A percentile compares a stretch with the other conserved stretches of the same genome.
phyloP scores from a whole-genome alignment of 2,329 filamentous ascomycete species.

The Ustulina deusta region DNA sequence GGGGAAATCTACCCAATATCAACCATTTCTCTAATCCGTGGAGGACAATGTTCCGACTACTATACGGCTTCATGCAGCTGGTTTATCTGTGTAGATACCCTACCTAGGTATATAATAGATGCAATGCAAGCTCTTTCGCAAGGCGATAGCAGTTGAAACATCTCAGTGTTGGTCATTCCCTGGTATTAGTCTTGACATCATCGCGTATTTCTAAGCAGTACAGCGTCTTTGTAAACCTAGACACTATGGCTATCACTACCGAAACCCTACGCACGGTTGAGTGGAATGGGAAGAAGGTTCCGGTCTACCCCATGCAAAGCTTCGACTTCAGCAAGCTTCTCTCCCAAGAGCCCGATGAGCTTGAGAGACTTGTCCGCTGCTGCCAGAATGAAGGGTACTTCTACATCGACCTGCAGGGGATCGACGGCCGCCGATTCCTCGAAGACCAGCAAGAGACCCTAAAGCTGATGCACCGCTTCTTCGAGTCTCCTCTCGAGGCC shows the following conservation, averaged over 20 bases:
- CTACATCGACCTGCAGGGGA: slow-evolving; percentile 65
- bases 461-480: slow-evolving; percentile 68
- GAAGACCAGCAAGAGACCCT: slow-evolving; percentile 65
- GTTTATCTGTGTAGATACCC: slow-evolving; percentile 9
- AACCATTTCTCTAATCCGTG: slow-evolving; percentile 27
- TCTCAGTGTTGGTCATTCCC: neutral
- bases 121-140: slow-evolving; percentile 9
- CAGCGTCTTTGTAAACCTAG: slow-evolving; percentile 21
- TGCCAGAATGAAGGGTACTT: slow-evolving; percentile 67
- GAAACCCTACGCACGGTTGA: slow-evolving; percentile 59
- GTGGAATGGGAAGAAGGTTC: slow-evolving; percentile 63
- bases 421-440: slow-evolving; percentile 65
- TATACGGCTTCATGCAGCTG: slow-evolving; percentile 33
- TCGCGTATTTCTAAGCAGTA: slow-evolving; percentile 17
- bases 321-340: slow-evolving; percentile 65
- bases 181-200: slow-evolving; percentile 7
- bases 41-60: slow-evolving; percentile 39
- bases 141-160: neutral
- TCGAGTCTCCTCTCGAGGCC: slow-evolving; percentile 63
- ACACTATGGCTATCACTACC: slow-evolving; percentile 52
- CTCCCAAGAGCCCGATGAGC: slow-evolving; percentile 65
- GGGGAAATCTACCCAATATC: slow-evolving; percentile 30
- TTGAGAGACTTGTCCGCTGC: slow-evolving; percentile 62
- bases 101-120: slow-evolving; percentile 28
- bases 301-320: slow-evolving; percentile 65